These are phyloP conservation scores for Aspergillus pseudoterreus DNA, from an alignment of 2,329 filamentous ascomycete species.

Conservation along the genomic window DNA sequence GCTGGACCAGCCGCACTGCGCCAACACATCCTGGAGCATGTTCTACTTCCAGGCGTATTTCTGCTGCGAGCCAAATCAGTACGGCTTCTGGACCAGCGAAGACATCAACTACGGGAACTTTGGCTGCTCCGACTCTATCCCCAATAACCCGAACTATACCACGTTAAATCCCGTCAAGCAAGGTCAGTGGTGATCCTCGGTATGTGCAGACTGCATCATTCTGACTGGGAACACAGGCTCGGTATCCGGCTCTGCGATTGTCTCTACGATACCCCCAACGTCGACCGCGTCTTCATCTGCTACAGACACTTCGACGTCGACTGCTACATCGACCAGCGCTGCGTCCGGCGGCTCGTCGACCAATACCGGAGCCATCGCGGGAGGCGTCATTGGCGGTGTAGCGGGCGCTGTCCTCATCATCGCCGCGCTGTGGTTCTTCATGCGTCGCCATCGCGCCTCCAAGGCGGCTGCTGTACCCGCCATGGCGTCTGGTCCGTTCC, in stretches of 20 bases:
- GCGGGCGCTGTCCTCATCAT: background rate
- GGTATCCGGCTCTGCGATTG: background rate
- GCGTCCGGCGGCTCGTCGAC: background rate
- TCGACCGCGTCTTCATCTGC: background rate
- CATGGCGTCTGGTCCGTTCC: too few relatives aligned
- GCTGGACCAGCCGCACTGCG: background rate
- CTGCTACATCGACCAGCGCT: background rate
- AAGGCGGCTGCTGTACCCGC: too few relatives aligned
- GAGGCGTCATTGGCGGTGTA: slow-evolving; percentile 1
- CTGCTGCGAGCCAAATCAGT: background rate
- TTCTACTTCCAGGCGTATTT: slow-evolving; percentile 1
- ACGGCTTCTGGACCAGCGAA: too few relatives aligned
- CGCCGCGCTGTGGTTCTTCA: background rate
- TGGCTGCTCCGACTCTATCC: too few relatives aligned
- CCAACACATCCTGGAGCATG: slow-evolving; percentile 1
- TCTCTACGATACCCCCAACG: background rate
- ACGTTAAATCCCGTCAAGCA: too few relatives aligned
- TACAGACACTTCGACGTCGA: background rate
- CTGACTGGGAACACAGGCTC: background rate
- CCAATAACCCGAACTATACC: too few relatives aligned
- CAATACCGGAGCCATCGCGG: background rate
- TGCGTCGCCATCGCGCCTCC: background rate
- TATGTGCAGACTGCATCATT: background rate
- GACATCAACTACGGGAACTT: too few relatives aligned
- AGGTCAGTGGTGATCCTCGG: too few relatives aligned